Base-by-base conservation (phyloP, 1,284 basidiomycete genomes). In the Cutaneotrichosporon cavernicola region DNA sequence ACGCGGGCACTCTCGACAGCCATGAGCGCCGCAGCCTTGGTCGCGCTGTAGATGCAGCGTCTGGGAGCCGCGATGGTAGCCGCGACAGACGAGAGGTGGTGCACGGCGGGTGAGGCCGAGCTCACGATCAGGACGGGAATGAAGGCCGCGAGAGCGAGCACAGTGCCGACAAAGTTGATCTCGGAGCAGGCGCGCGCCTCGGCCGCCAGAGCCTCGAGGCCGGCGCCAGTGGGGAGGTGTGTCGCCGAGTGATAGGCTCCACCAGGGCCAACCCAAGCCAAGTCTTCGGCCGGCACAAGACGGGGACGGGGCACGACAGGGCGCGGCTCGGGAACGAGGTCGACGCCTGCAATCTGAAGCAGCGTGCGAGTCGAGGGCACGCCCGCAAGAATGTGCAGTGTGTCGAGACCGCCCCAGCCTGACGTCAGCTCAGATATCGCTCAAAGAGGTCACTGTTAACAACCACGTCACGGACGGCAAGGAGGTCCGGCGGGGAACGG, bases 401-500 rank as follows among this genome's bases (percentile, higher is more conserved):
- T 97, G 75, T 97, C 93, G 4, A 96, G 70, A 14, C 92, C 90
- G 5, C 81, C 82, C 89, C 91, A 92, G 64, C 83, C 92, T 93
- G 62, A 2, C 6, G 38, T 55, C 21, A 51, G 34, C 26, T n/a
- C 7, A 13, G 22, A 30, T 4, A 6, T 8, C n/a, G 7, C 18
- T 14, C 18, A 10, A 18, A 1, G 14, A 4, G 80, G 85, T 62
- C 65, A 90, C 91, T 84, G 70, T 82, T 78, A 62, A 86, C 81
- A 38, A 93, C 65, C 0, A 79, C 73, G 13, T 84, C 82, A 58
- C 90, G 81, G 16, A 93, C 76, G 4, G 77, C 77, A 6, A 90
- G 76, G 83, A 96, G 87, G 72, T 91, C 90, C 4, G 87, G 85
- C 0, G 85, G 83, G 56, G 83, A 82, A 3, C 86, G 83, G 72